These are phyloP conservation scores for Chalara sp. DNA, from an alignment of 2,329 filamentous ascomycete species.

Conservation along the genomic window DNA sequence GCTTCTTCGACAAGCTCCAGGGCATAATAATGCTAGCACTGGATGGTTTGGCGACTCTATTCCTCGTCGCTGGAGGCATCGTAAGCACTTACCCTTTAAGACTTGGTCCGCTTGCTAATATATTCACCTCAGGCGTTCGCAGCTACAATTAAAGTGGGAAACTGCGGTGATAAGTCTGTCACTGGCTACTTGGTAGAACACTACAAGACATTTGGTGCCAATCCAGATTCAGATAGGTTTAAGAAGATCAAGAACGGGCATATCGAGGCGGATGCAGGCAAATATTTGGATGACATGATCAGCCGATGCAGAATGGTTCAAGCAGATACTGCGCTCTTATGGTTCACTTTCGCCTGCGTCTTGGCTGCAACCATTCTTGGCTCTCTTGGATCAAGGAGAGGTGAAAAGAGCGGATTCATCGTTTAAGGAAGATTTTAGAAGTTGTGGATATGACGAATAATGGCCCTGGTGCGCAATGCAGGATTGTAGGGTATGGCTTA, in stretches of 20 bases:
- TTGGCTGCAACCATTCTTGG: not conserved
- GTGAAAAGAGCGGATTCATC: too few species aligned
- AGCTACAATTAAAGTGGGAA: constrained; percentile 15
- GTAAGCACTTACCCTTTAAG: constrained; percentile 11
- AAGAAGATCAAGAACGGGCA: not conserved
- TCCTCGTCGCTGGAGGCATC: constrained; percentile 21
- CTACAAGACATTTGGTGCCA: constrained; percentile 3
- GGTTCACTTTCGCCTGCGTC: not conserved
- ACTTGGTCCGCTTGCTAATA: not conserved
- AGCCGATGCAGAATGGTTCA: constrained; percentile 15
- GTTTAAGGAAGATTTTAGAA: too few species aligned
- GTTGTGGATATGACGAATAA: too few species aligned
- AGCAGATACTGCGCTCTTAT: constrained; percentile 18
- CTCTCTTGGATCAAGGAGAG: too few species aligned
- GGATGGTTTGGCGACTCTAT: constrained; percentile 19
- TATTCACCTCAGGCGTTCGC: constrained; percentile 17
- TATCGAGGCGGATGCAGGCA: not conserved
- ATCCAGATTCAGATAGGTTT: constrained; percentile 3
- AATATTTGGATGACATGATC: constrained; percentile 1
- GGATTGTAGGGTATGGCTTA: too few species aligned
- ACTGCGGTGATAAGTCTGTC: constrained; percentile 11
- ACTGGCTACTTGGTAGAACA: constrained; percentile 5
- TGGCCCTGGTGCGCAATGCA: too few species aligned
- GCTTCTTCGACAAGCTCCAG: constrained; percentile 18
- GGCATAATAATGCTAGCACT: constrained; percentile 16